A percentile compares a stretch with the other conserved stretches of the same genome.
These are phyloP conservation scores for Pythium aphanidermatum DNA, from an alignment of 352 stramenopile genomes.

Conservation along the genomic window DNA sequence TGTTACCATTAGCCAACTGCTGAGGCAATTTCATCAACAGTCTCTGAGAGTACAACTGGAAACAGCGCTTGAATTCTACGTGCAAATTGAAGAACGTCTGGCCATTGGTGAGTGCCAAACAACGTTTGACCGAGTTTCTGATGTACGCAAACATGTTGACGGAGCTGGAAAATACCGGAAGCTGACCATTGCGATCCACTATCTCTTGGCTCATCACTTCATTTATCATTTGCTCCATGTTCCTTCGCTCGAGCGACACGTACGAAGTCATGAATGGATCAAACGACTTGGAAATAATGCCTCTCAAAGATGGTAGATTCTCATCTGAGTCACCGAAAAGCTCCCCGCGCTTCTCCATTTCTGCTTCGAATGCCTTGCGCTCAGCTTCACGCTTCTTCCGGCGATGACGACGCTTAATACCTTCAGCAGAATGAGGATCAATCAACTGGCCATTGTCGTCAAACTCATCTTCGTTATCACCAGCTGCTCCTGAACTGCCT, in stretches of 20 bases:
- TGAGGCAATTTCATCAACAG: conserved; percentile 69
- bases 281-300: conserved; percentile 92
- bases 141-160: conserved; percentile 99
- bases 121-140: conserved; percentile 97
- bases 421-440: conserved; percentile 63
- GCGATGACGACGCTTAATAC: conserved; percentile 69
- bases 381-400: conserved; percentile 69
- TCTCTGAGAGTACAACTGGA: conserved; percentile 69
- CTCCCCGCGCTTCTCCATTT: conserved; percentile 54
- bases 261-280: conserved; percentile 98
- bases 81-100: conserved; percentile 97
- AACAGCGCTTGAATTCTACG: conserved; percentile 88
- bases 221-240: conserved; percentile 92
- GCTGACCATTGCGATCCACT: conserved; percentile 92
- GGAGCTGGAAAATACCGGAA: conserved; percentile 95
- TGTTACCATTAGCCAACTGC: conserved; percentile 7
- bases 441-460: conserved; percentile 71
- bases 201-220: conserved; percentile 90
- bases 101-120: conserved; percentile 94
- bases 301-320: conserved; percentile 53
- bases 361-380: conserved; percentile 52
- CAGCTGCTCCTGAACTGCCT: conserved; percentile 23
- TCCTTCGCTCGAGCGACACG: conserved; percentile 93
- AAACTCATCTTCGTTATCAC: conserved; percentile 56
- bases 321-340: conserved; percentile 35